Evolutionary conservation across 805 yeast species (phyloP).

Genomic region (Yarrowia sp.): DNA sequence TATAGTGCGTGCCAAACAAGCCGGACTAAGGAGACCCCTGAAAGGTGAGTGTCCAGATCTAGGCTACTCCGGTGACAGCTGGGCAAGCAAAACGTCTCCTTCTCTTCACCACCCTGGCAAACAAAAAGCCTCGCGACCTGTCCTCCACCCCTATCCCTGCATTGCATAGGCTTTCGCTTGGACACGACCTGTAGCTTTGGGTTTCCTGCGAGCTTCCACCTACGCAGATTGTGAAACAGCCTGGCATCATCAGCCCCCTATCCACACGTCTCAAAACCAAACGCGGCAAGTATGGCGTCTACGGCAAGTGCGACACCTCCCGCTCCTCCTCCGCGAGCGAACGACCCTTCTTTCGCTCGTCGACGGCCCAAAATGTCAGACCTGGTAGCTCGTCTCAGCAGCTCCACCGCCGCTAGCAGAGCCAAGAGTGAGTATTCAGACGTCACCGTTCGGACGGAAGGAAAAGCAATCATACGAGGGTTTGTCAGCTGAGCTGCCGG

Average conservation of each 20-base stretch:
- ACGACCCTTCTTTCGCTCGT: not conserved
- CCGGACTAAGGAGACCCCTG: not conserved
- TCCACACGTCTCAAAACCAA: too few species aligned
- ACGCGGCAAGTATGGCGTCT: not conserved
- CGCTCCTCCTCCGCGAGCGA: not conserved
- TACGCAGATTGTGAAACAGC: constrained; percentile 17
- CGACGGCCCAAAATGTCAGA: constrained; percentile 12
- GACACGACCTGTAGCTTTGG: not conserved
- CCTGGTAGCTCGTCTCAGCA: constrained; percentile 15
- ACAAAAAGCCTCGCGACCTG: not conserved
- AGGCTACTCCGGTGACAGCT: too few species aligned
- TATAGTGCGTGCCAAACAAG: not conserved
- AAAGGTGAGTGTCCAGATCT: too few species aligned
- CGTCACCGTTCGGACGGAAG: too few species aligned
- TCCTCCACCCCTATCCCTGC: constrained; percentile 13
- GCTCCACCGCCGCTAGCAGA: constrained; percentile 22
- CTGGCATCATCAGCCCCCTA: not conserved
- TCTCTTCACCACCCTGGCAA: not conserved
- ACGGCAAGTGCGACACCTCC: not conserved
- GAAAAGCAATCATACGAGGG: too few species aligned
- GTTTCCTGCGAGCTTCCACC: not conserved
- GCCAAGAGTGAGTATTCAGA: constrained; percentile 19
- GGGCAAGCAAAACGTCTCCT: too few species aligned
- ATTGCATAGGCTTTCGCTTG: constrained; percentile 13
- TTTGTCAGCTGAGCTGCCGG: too few species aligned